Percentiles rank a stretch among this genome's conserved stretches.
Evolutionary conservation across 371 early-diverging fungal genomes (phyloP).

Genomic region (Ordospora pajunii): DNA sequence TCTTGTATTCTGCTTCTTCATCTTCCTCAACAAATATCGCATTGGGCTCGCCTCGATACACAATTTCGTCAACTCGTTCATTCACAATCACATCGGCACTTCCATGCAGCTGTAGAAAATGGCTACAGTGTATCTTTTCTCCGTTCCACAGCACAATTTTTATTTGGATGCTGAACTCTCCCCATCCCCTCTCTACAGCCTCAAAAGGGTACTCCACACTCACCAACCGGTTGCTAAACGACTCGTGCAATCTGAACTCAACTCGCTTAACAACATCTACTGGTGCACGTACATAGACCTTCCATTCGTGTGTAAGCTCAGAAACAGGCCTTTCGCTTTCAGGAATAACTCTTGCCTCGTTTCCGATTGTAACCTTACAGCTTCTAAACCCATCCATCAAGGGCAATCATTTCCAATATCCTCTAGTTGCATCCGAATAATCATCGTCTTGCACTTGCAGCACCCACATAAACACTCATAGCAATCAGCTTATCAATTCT

Average conservation of each 20-base stretch:
- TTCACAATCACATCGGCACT: slow-evolving; percentile 12
- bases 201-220: slow-evolving; percentile 79
- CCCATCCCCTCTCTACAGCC: slow-evolving; percentile 88
- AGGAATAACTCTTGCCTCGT: slow-evolving; percentile 29
- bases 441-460: too few relatives aligned
- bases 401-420: neutral
- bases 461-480: too few relatives aligned
- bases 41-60: slow-evolving; percentile 25
- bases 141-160: slow-evolving; percentile 64
- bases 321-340: slow-evolving; percentile 5
- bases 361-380: slow-evolving; percentile 35
- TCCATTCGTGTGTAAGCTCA: slow-evolving; percentile 65
- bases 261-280: slow-evolving; percentile 73
- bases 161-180: slow-evolving; percentile 88
- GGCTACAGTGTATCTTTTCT: slow-evolving; percentile 35
- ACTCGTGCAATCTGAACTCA: slow-evolving; percentile 83
- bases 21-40: neutral
- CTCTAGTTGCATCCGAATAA: too few relatives aligned
- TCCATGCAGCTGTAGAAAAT: slow-evolving; percentile 49
- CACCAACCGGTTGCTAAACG: slow-evolving; percentile 73
- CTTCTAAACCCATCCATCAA: slow-evolving; percentile 32
- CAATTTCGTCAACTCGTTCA: slow-evolving; percentile 44
- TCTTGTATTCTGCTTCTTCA: slow-evolving; percentile 47
- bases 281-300: slow-evolving; percentile 72
- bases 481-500: too few relatives aligned